Conservation (phyloP, 2,329 filamentous ascomycete genomes). For the Tolypocladium tropicale region DNA sequence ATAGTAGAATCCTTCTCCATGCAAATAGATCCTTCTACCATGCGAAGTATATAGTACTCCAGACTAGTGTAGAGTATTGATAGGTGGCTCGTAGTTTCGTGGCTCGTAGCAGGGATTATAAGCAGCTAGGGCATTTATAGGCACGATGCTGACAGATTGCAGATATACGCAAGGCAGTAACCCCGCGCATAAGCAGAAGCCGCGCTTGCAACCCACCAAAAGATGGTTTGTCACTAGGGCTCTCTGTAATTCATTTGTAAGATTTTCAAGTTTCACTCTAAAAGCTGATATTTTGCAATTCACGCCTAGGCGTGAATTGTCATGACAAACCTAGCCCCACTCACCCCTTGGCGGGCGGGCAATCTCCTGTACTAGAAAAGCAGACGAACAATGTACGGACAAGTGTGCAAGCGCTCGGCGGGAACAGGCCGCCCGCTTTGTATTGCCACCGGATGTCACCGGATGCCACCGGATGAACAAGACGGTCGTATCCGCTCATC, state of each 20-base stretch:
- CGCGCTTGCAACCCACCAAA: not conserved
- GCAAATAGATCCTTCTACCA: not conserved
- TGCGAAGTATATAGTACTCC: not conserved
- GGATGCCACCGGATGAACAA: not conserved
- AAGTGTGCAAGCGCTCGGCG: not conserved
- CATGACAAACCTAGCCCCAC: no score
- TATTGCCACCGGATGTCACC: not conserved
- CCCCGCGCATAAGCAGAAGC: not conserved
- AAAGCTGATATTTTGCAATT: no score
- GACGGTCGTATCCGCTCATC: not conserved
- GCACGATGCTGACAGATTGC: not conserved
- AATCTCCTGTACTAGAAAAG: not conserved
- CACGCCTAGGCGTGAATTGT: no score
- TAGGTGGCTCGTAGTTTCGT: not conserved
- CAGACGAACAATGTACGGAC: not conserved
- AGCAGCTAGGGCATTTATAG: not conserved
- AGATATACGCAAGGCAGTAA: not conserved
- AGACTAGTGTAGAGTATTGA: not conserved
- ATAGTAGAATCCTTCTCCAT: not conserved
- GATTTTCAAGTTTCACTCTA: no score
- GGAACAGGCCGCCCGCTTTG: not conserved
- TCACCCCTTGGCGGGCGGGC: not conserved
- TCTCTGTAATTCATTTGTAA: no score
- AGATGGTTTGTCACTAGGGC: no score
- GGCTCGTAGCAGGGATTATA: not conserved